These are phyloP conservation scores for Verticillium nubilum DNA, from an alignment of 2,329 filamentous ascomycete species.

Conservation along the genomic window DNA sequence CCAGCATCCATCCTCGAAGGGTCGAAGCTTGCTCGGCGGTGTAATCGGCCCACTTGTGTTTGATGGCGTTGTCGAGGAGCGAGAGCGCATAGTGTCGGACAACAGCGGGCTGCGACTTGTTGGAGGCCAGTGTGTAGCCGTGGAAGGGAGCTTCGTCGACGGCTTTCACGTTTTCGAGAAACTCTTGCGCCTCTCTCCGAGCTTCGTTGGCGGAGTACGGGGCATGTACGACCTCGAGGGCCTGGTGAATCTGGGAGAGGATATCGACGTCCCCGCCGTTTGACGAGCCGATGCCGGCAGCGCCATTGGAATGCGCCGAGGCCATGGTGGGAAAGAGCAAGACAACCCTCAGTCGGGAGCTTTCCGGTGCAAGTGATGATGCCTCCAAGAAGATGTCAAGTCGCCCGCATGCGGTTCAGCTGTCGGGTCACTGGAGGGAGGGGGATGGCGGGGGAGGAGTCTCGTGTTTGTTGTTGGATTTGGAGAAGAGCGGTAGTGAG, in stretches of 20 bases:
- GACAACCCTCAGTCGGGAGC: not conserved
- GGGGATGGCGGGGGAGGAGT: not conserved
- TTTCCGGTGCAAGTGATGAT: not conserved
- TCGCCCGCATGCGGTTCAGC: not conserved
- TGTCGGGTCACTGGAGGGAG: not conserved
- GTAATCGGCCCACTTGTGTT: constrained; percentile 76
- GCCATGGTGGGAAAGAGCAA: constrained; percentile 22
- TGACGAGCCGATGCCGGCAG: constrained; percentile 19
- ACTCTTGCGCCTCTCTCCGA: constrained; percentile 76
- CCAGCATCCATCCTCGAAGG: constrained; percentile 71
- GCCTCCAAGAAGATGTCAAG: not conserved
- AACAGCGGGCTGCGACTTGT: constrained; percentile 68
- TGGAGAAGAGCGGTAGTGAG: not conserved
- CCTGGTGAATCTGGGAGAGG: constrained; percentile 69
- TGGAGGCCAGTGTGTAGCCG: constrained; percentile 76
- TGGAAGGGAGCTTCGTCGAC: constrained; percentile 74
- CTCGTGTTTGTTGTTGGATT: not conserved
- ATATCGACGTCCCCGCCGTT: constrained; percentile 35
- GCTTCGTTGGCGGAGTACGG: constrained; percentile 74
- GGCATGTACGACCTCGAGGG: constrained; percentile 82
- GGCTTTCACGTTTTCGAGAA: constrained; percentile 80
- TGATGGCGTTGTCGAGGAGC: constrained; percentile 83
- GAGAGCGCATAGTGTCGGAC: constrained; percentile 93
- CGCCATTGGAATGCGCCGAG: constrained; percentile 25
- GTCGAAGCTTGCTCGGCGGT: constrained; percentile 59